These are phyloP conservation scores for Colletotrichum sp. DNA, from an alignment of 2,329 filamentous ascomycete genomes.

Conservation along the genomic window DNA sequence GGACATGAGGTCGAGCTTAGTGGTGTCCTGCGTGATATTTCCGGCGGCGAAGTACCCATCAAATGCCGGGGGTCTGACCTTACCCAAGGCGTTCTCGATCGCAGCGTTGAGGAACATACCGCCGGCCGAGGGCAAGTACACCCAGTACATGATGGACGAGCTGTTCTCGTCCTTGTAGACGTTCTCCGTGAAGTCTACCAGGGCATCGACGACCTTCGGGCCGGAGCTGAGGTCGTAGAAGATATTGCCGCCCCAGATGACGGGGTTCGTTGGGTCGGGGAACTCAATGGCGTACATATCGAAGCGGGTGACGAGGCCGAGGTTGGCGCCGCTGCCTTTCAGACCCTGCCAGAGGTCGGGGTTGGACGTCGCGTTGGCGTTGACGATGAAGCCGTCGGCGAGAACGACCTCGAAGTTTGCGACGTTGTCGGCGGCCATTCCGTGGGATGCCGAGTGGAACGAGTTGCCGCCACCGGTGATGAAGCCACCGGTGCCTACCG, in stretches of 20 bases:
- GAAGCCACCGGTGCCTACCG: constrained; percentile 40
- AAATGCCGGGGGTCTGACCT: constrained; percentile 33
- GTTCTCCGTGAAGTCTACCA: constrained; percentile 35
- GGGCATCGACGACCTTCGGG: constrained; percentile 30
- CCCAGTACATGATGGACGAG: constrained; percentile 36
- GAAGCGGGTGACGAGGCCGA: constrained; percentile 42
- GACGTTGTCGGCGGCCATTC: constrained; percentile 52
- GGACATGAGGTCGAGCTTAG: constrained; percentile 31
- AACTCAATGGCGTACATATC: constrained; percentile 36
- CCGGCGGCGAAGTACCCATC: constrained; percentile 29
- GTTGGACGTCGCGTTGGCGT: constrained; percentile 42
- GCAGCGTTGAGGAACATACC: constrained; percentile 35
- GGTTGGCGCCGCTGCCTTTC: constrained; percentile 53
- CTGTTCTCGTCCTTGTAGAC: constrained; percentile 36
- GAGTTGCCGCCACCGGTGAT: constrained; percentile 40
- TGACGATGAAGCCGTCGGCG: constrained; percentile 44
- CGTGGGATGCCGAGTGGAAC: constrained; percentile 40
- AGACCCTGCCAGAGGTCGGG: constrained; percentile 51
- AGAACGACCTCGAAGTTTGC: constrained; percentile 52
- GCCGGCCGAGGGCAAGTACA: constrained; percentile 32
- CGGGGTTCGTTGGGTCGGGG: constrained; percentile 26
- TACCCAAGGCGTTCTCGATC: constrained; percentile 33
- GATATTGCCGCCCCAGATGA: constrained; percentile 36
- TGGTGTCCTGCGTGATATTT: constrained; percentile 28
- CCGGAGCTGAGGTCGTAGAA: constrained; percentile 27